Evolutionary conservation across 2,329 filamentous ascomycete species (phyloP).

Genomic region (Colletotrichum tanaceti): DNA sequence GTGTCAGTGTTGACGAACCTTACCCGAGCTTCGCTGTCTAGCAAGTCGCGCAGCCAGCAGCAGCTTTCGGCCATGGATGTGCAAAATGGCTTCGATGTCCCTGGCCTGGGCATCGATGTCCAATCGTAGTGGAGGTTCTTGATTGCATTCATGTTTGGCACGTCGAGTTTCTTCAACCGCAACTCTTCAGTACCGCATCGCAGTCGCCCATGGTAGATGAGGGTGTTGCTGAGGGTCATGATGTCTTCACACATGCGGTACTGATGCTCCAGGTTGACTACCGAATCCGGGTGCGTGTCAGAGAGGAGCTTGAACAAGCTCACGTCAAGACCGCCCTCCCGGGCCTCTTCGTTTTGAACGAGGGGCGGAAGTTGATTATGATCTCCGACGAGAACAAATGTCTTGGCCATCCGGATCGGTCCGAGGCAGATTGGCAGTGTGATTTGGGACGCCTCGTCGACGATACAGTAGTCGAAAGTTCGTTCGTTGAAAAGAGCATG

Average conservation of each 20-base stretch:
- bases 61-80: constrained; percentile 56
- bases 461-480: constrained; percentile 97
- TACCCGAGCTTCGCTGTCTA: constrained; percentile 78
- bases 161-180: constrained; percentile 73
- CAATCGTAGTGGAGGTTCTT: constrained; percentile 69
- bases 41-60: constrained; percentile 83
- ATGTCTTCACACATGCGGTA: constrained; percentile 99
- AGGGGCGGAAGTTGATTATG: constrained; percentile 96
- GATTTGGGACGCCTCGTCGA: constrained; percentile 97
- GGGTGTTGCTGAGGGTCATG: constrained; percentile 90
- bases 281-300: constrained; percentile 85
- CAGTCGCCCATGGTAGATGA: constrained; percentile 92
- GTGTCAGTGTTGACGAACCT: constrained; percentile 91
- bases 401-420: constrained; percentile 90
- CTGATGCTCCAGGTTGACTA: constrained; percentile 93
- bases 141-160: constrained; percentile 75
- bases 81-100: constrained; percentile 66
- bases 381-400: constrained; percentile 95
- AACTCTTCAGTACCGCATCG: constrained; percentile 88
- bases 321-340: constrained; percentile 86
- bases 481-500: constrained; percentile 90
- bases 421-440: constrained; percentile 94
- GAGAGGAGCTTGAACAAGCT: constrained; percentile 95
- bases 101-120: constrained; percentile 55
- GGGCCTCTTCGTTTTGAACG: constrained; percentile 90